Evolutionary conservation across 257 asterid species (phyloP).

Genomic region (Handroanthus guayacan): DNA sequence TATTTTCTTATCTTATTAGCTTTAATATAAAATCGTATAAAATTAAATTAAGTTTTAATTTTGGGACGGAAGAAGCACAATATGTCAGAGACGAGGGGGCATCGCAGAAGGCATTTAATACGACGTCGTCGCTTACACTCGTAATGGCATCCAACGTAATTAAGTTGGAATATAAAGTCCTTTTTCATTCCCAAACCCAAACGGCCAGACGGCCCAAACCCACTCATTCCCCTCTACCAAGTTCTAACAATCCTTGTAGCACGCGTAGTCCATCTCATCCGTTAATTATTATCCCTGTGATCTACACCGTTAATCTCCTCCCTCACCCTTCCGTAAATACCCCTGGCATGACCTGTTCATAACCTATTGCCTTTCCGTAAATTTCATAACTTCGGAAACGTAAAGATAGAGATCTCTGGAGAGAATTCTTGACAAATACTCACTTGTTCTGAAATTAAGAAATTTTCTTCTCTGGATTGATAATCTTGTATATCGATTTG

Average conservation of each 20-base stretch:
- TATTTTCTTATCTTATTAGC: no score
- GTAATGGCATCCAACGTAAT: not conserved
- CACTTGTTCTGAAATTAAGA: no score
- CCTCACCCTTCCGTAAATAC: not conserved
- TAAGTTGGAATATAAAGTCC: not conserved
- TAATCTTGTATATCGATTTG: not conserved
- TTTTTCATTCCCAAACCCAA: not conserved
- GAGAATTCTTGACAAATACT: not conserved
- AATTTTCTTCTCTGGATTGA: no score
- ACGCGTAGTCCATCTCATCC: conserved; percentile 36
- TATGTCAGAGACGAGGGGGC: no score
- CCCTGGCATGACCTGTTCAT: not conserved
- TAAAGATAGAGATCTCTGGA: not conserved
- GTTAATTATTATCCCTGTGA: conserved; percentile 5
- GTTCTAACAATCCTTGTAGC: conserved; percentile 17
- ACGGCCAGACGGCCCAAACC: conserved; percentile 32
- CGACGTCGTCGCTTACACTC: not conserved
- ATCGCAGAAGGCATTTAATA: no score
- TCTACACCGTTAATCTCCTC: conserved; percentile 26
- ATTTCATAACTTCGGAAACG: not conserved
- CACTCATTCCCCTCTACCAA: not conserved
- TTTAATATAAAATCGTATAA: no score
- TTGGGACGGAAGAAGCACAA: no score
- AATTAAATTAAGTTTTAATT: no score
- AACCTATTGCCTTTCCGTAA: not conserved